Evolutionary conservation across 2,329 filamentous ascomycete species (phyloP).

Genomic region (Blastomyces percursus): DNA sequence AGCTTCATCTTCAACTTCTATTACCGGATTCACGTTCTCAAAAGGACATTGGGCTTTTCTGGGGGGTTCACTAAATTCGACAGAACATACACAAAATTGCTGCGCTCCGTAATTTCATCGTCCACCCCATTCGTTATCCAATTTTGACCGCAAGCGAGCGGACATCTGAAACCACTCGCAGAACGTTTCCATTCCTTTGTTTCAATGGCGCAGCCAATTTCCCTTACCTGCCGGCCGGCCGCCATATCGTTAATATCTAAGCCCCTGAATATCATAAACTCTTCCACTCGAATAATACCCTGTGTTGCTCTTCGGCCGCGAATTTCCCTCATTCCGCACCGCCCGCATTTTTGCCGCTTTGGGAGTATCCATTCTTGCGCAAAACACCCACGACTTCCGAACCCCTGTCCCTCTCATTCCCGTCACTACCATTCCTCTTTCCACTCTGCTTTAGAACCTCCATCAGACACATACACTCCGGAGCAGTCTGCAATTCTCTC

Average conservation of each 20-base stretch:
- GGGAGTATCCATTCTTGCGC: background rate
- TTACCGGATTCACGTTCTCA: background rate
- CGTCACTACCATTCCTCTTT: constrained; percentile 60
- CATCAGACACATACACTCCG: constrained; percentile 49
- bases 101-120: background rate
- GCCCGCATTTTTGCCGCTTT: background rate
- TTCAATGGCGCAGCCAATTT: background rate
- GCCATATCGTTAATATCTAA: background rate
- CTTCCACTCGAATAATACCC: background rate
- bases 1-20: background rate
- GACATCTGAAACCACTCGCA: background rate
- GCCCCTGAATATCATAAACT: background rate
- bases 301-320: background rate
- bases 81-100: background rate
- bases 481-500: constrained; percentile 65
- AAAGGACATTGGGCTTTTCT: background rate
- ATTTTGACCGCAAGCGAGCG: background rate
- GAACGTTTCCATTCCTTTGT: background rate
- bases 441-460: constrained; percentile 47
- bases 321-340: background rate
- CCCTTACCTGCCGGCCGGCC: background rate
- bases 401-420: constrained; percentile 22
- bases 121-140: background rate
- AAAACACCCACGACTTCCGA: background rate
- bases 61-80: background rate